These are phyloP conservation scores for Hymenoscyphus scutula DNA, from an alignment of 2,329 filamentous ascomycete genomes.

Conservation along the genomic window DNA sequence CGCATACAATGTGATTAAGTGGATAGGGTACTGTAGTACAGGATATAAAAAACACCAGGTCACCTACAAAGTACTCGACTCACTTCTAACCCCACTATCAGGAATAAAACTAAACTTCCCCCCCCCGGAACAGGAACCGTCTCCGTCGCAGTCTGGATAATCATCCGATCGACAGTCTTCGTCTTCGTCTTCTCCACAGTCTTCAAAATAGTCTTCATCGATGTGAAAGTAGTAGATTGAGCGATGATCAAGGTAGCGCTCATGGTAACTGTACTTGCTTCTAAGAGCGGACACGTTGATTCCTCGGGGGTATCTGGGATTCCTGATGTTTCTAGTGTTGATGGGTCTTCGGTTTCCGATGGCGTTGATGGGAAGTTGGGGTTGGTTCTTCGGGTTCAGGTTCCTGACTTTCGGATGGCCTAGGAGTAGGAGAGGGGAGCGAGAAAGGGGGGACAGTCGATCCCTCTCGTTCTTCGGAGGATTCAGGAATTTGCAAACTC, in stretches of 20 bases:
- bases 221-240: not conserved
- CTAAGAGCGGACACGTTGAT: constrained; percentile 11
- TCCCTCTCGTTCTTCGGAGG: not conserved
- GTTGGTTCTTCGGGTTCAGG: not conserved
- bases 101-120: no score
- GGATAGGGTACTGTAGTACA: no score
- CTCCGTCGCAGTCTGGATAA: no score
- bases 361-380: not conserved
- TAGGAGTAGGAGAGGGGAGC: not conserved
- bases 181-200: not conserved
- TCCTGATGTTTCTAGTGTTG: no score
- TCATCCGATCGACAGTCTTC: not conserved
- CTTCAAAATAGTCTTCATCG: not conserved
- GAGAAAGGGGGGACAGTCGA: no score
- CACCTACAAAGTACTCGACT: no score
- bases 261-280: constrained; percentile 26
- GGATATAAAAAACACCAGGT: no score
- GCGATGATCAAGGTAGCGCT: constrained; percentile 5
- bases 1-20: no score
- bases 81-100: no score
- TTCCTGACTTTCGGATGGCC: not conserved
- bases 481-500: not conserved
- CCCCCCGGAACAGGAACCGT: no score
- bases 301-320: constrained; percentile 19
- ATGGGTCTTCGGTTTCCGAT: not conserved